phyloP scores from a whole-genome alignment of 495 filamentous ascomycete species.

The Neurospora hispaniola region DNA sequence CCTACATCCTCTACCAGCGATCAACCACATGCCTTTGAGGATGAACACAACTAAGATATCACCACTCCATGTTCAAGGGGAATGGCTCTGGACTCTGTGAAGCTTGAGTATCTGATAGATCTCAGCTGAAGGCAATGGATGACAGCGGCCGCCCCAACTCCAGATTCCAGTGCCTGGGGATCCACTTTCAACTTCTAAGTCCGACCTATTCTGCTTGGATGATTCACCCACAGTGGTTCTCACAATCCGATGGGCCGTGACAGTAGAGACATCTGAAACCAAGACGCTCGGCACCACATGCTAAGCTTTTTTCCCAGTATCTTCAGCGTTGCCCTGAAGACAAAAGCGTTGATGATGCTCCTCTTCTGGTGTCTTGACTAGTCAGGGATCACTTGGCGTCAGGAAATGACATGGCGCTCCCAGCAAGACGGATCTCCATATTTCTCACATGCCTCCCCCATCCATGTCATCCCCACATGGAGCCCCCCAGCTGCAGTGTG shows the following conservation, averaged over 20 bases:
- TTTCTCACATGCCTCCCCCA: background rate
- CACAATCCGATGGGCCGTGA: background rate
- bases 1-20: background rate
- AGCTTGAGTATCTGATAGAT: background rate
- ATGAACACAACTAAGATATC: background rate
- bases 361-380: background rate
- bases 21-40: background rate
- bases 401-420: background rate
- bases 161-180: background rate
- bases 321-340: no score
- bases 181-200: background rate
- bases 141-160: background rate
- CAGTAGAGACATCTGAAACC: background rate
- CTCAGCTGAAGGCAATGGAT: background rate
- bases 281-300: background rate
- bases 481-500: background rate
- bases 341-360: background rate
- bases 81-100: background rate
- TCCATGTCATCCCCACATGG: background rate
- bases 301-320: background rate
- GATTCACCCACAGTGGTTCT: background rate
- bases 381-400: background rate
- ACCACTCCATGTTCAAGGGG: background rate
- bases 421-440: background rate
- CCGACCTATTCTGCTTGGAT: background rate